A percentile compares a stretch with the other conserved stretches of the same genome.
These are phyloP conservation scores for Dactylis glomerata DNA, from an alignment of 176 grass and related monocot genomes.

Conservation along the genomic window DNA sequence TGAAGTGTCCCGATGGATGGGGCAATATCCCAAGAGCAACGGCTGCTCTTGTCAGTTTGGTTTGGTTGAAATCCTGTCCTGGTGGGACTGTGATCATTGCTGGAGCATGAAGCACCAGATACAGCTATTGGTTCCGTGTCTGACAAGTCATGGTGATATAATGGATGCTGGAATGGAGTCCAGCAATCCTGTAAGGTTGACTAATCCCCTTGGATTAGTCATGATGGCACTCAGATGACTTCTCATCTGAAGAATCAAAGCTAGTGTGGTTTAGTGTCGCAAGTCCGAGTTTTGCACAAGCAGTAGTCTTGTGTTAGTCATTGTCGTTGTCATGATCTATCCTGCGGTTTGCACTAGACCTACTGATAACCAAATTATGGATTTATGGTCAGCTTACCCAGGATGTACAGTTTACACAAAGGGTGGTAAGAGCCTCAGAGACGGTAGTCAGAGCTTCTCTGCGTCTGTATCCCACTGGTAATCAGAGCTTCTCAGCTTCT, in stretches of 20 bases:
- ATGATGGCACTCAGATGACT: conserved; percentile 27
- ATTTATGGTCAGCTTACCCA: neutral
- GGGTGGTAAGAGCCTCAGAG: neutral
- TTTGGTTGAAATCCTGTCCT: conserved; percentile 13
- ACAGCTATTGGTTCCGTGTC: conserved; percentile 36
- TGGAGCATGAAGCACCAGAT: conserved; percentile 27
- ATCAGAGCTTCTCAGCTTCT: neutral
- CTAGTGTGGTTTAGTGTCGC: neutral
- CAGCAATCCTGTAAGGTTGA: conserved; percentile 36
- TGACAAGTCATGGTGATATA: conserved; percentile 31
- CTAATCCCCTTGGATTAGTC: conserved; percentile 28
- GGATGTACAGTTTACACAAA: conserved; percentile 10
- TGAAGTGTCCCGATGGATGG: conserved; percentile 61
- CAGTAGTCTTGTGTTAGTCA: neutral
- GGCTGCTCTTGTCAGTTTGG: conserved; percentile 31
- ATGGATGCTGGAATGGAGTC: conserved; percentile 51
- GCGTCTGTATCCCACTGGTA: neutral
- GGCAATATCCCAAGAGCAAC: conserved; percentile 31
- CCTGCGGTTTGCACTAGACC: neutral
- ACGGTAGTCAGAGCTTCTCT: no score
- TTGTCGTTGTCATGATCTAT: conserved; percentile 8
- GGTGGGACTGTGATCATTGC: conserved; percentile 15
- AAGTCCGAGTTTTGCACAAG: neutral
- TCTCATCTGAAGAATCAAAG: conserved; percentile 8
- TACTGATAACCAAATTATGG: neutral